phyloP scores from a whole-genome alignment of 75 land plant species.

The Selaginella tamariscina region DNA sequence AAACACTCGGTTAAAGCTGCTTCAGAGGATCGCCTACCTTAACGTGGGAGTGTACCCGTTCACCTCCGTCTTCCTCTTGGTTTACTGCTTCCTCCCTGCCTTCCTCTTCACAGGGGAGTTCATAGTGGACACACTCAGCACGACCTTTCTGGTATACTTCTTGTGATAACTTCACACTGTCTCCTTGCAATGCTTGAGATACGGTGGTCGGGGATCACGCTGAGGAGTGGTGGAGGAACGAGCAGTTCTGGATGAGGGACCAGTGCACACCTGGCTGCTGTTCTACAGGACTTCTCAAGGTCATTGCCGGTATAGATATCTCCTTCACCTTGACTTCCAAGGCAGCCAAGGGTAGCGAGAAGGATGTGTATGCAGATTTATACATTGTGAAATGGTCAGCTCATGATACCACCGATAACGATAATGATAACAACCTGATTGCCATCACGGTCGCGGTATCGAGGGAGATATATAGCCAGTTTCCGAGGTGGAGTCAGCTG shows the following conservation, averaged over 20 bases:
- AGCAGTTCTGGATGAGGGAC: constrained; percentile 10
- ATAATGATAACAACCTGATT: constrained; percentile 39
- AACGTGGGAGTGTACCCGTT: constrained; percentile 44
- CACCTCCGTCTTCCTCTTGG: constrained; percentile 44
- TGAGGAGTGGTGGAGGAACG: constrained; percentile 13
- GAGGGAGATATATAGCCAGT: constrained; percentile 32
- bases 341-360: no score
- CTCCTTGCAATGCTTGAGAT: constrained; percentile 2
- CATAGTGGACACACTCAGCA: constrained; percentile 35
- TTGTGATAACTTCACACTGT: not conserved
- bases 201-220: not conserved
- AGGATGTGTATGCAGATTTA: constrained; percentile 40
- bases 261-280: constrained; percentile 2
- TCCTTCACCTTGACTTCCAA: no score
- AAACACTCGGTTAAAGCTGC: constrained; percentile 29
- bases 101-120: constrained; percentile 46
- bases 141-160: constrained; percentile 35
- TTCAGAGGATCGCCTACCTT: constrained; percentile 44
- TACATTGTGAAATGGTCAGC: constrained; percentile 43
- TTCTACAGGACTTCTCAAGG: no score
- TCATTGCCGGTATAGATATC: no score
- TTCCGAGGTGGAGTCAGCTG: constrained; percentile 43
- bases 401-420: constrained; percentile 44
- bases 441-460: constrained; percentile 38
- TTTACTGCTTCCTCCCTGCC: constrained; percentile 61